Evolutionary conservation across 2,329 filamentous ascomycete species (phyloP).

Genomic region (Phoma sp.): DNA sequence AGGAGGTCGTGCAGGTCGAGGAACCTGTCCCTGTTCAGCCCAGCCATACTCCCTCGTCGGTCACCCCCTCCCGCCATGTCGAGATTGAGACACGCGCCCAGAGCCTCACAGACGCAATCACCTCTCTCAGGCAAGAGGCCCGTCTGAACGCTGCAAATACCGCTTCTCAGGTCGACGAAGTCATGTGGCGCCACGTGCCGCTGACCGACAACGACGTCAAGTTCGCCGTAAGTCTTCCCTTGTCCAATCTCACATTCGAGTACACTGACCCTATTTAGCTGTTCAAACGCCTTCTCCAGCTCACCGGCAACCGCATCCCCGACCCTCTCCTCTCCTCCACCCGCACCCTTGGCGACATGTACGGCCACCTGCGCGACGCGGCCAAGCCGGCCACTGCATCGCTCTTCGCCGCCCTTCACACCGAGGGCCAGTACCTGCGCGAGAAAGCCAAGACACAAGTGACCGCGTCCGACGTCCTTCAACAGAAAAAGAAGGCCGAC

Average conservation of each 20-base stretch:
- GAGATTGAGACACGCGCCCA: slow-evolving; percentile 25
- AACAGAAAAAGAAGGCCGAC: slow-evolving; percentile 20
- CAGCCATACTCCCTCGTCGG: slow-evolving; percentile 7
- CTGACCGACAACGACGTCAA: slow-evolving; percentile 39
- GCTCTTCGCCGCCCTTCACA: slow-evolving; percentile 65
- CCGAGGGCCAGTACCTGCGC: slow-evolving; percentile 31
- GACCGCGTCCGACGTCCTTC: background rate
- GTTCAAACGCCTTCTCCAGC: slow-evolving; percentile 77
- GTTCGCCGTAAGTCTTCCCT: slow-evolving; percentile 41
- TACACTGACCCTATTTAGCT: slow-evolving; percentile 60
- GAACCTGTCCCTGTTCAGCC: slow-evolving; percentile 7
- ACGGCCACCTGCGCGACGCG: slow-evolving; percentile 42
- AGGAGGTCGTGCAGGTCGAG: slow-evolving; percentile 43
- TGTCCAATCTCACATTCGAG: background rate
- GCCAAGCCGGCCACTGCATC: slow-evolving; percentile 56
- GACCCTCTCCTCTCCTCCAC: slow-evolving; percentile 66
- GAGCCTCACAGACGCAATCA: slow-evolving; percentile 20
- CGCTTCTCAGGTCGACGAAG: slow-evolving; percentile 15
- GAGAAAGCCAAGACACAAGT: slow-evolving; percentile 10
- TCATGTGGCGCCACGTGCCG: slow-evolving; percentile 36
- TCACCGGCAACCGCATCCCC: slow-evolving; percentile 77
- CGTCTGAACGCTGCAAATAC: slow-evolving; percentile 18
- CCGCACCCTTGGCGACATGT: slow-evolving; percentile 47
- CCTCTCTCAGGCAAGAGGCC: slow-evolving; percentile 20
- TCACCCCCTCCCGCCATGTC: slow-evolving; percentile 16